These are phyloP conservation scores for Phyllosticta citriasiana DNA, from an alignment of 2,329 filamentous ascomycete genomes.

Conservation along the genomic window DNA sequence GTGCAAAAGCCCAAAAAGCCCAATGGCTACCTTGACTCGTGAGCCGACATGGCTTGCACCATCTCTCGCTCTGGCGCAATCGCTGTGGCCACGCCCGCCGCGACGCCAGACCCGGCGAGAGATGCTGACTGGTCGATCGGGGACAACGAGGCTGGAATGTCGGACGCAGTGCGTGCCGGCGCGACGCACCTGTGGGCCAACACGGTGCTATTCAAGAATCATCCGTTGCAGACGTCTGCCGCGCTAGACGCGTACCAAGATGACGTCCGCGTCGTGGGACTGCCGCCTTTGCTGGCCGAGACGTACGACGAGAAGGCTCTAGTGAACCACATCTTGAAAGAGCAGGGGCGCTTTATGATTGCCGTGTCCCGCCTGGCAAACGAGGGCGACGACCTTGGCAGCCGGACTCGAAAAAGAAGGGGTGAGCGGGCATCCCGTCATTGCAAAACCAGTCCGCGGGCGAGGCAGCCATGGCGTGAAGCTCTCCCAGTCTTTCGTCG, in stretches of 20 bases:
- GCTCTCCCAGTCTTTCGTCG: constrained; percentile 27
- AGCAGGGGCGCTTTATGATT: constrained; percentile 29
- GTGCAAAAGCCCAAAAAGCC: constrained; percentile 41
- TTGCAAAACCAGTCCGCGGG: constrained; percentile 41
- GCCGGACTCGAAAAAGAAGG: constrained; percentile 11
- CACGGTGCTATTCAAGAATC: constrained; percentile 39
- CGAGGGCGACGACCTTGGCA: constrained; percentile 11
- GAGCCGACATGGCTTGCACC: constrained; percentile 39
- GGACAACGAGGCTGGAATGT: constrained; percentile 89
- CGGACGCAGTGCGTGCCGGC: constrained; percentile 95
- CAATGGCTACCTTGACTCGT: constrained; percentile 40
- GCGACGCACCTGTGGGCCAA: constrained; percentile 47
- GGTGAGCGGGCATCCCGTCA: constrained; percentile 28
- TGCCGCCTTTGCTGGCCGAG: constrained; percentile 39
- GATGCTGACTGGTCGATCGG: constrained; percentile 93
- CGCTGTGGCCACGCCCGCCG: constrained; percentile 23
- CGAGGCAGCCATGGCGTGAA: constrained; percentile 43
- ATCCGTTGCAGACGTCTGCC: constrained; percentile 37
- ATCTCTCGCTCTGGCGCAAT: constrained; percentile 15
- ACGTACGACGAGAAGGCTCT: constrained; percentile 42
- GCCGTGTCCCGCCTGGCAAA: constrained; percentile 16
- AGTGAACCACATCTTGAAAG: constrained; percentile 36
- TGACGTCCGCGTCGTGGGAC: constrained; percentile 33
- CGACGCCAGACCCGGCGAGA: constrained; percentile 34
- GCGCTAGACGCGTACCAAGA: constrained; percentile 22